Conservation (phyloP, 176 grass and related monocot genomes). For the maize (Zea mays) region DNA sequence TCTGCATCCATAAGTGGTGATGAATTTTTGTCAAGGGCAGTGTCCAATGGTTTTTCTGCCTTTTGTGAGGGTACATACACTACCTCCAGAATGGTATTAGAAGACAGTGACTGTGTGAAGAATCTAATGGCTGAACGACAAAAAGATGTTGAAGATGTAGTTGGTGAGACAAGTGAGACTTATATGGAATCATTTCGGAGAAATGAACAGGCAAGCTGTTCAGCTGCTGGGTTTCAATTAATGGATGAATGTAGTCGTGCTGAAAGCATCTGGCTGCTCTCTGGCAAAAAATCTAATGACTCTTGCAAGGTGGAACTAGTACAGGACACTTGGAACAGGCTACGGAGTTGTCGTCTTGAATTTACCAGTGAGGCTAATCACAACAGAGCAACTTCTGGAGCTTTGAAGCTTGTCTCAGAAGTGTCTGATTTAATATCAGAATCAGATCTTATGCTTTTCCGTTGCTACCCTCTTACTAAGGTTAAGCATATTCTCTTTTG, state of each 20-base stretch:
- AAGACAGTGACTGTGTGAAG: slow-evolving; percentile 33
- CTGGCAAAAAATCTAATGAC: slow-evolving; percentile 45
- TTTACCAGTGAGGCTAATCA: slow-evolving; percentile 47
- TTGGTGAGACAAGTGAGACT: slow-evolving; percentile 52
- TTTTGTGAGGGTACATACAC: slow-evolving; percentile 19
- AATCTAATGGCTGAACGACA: slow-evolving; percentile 27
- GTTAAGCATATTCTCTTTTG: slow-evolving; percentile 47
- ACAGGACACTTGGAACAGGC: slow-evolving; percentile 77
- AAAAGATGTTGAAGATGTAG: slow-evolving; percentile 40
- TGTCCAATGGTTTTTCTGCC: slow-evolving; percentile 44
- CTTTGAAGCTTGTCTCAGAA: slow-evolving; percentile 57
- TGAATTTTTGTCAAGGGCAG: slow-evolving; percentile 47
- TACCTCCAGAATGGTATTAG: slow-evolving; percentile 15
- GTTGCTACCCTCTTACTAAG: slow-evolving; percentile 50
- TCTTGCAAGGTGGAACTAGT: slow-evolving; percentile 50
- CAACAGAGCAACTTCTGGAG: slow-evolving; percentile 45
- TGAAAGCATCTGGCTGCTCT: slow-evolving; percentile 49
- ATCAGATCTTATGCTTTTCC: slow-evolving; percentile 71
- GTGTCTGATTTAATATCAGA: slow-evolving; percentile 77
- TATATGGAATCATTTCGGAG: slow-evolving; percentile 43
- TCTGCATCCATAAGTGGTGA: slow-evolving; percentile 52
- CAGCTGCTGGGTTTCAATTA: slow-evolving; percentile 54
- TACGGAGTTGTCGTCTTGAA: slow-evolving; percentile 52
- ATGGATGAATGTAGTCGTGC: slow-evolving; percentile 95
- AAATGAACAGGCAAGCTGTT: slow-evolving; percentile 52